A percentile compares a stretch with the other conserved stretches of the same genome.
phyloP scores from a whole-genome alignment of 257 asterid genomes.

The Haberlea rhodopensis region DNA sequence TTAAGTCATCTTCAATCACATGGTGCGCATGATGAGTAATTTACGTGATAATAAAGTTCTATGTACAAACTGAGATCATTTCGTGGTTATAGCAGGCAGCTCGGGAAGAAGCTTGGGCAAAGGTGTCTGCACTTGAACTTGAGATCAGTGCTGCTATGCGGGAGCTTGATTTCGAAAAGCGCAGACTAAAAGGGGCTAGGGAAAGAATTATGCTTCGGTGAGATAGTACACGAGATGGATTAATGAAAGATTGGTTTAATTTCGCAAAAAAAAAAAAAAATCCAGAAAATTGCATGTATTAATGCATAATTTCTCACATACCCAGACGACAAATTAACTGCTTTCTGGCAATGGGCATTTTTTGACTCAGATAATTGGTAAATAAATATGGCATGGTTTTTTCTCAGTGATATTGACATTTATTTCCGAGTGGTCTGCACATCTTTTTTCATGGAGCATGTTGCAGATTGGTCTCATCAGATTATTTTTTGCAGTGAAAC shows the following conservation, averaged over 20 bases:
- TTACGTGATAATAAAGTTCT: constrained; percentile 16
- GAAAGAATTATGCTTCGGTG: constrained; percentile 99
- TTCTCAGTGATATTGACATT: neutral
- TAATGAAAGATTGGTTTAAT: neutral
- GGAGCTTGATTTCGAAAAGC: constrained; percentile 92
- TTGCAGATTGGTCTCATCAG: constrained; percentile 15
- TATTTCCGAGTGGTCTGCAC: neutral
- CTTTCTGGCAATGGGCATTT: neutral
- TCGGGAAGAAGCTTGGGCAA: constrained; percentile 99
- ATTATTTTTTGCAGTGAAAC: constrained; percentile 68
- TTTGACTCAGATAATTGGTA: neutral
- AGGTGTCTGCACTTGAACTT: constrained; percentile 97
- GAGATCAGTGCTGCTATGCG: constrained; percentile 92
- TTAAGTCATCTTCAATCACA: neutral
- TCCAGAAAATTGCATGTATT: neutral
- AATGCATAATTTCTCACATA: neutral
- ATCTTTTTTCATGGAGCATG: neutral
- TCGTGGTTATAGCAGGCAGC: constrained; percentile 95
- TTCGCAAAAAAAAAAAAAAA: too few species aligned
- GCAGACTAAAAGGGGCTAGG: constrained; percentile 83
- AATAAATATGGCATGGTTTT: neutral
- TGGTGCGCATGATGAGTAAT: too few species aligned
- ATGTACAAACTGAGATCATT: constrained; percentile 37
- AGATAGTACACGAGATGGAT: constrained; percentile 23
- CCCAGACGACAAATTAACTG: constrained; percentile 2